phyloP scores from a whole-genome alignment of 495 filamentous ascomycete genomes.

The Penicillium goetzii region DNA sequence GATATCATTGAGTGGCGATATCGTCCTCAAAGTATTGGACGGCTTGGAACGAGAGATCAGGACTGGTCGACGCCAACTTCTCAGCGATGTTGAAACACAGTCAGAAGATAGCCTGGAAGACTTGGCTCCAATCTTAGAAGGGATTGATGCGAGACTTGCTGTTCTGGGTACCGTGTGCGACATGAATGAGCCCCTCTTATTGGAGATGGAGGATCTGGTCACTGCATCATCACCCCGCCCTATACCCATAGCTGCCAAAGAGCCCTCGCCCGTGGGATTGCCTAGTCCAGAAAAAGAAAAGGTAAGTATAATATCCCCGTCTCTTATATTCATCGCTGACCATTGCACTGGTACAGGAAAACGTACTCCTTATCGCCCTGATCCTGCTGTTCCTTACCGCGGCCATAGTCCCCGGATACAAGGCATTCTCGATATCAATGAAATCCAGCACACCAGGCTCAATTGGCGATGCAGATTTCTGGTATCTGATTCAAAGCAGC shows the following conservation, averaged over 20 bases:
- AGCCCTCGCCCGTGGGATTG: not conserved
- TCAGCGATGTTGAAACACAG: not conserved
- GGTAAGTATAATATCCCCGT: not conserved
- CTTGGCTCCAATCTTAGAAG: slow-evolving; percentile 1
- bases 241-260: not conserved
- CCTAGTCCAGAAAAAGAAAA: not conserved
- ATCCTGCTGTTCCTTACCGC: slow-evolving; percentile 4
- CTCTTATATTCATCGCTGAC: not conserved
- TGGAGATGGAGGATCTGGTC: not conserved
- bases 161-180: not conserved
- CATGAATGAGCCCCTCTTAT: not conserved
- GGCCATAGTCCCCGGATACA: slow-evolving; percentile 6
- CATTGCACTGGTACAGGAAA: not conserved
- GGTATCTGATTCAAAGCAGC: slow-evolving; percentile 4
- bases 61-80: not conserved
- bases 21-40: not conserved
- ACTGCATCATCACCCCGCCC: not conserved
- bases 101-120: not conserved
- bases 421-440: slow-evolving; percentile 6
- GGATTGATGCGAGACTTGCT: not conserved
- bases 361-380: not conserved
- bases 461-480: not conserved
- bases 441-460: not conserved
- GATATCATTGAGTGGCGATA: not conserved
- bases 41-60: not conserved